These are phyloP conservation scores for Oryza nivara DNA, from an alignment of 176 grass and related monocot species.

Conservation along the genomic window DNA sequence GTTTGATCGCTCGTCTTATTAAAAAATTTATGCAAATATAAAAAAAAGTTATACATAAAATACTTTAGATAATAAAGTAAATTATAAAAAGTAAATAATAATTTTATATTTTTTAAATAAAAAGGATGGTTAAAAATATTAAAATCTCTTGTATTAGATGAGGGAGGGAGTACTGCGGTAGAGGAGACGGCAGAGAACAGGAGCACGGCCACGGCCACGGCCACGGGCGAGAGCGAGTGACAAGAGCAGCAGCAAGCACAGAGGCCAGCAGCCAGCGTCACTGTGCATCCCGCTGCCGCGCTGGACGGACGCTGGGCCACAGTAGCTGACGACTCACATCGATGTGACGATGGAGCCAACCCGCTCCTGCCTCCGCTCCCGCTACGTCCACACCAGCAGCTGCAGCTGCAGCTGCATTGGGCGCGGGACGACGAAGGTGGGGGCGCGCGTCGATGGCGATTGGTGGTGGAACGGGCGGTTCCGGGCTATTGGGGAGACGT, in stretches of 20 bases:
- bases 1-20: too few species aligned
- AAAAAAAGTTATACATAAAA: too few species aligned
- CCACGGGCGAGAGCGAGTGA: neutral
- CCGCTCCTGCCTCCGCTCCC: too few species aligned
- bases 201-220: neutral
- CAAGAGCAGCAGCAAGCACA: slow-evolving; percentile 17
- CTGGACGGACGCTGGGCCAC: neutral
- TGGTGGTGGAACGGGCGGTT: neutral
- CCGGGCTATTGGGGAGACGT: neutral
- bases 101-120: too few species aligned
- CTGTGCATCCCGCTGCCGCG: neutral
- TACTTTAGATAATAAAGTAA: too few species aligned
- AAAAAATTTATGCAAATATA: too few species aligned
- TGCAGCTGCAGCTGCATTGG: too few species aligned
- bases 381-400: slow-evolving; percentile 10
- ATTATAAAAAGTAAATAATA: too few species aligned
- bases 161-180: too few species aligned
- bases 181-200: neutral
- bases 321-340: slow-evolving; percentile 3
- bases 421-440: too few species aligned
- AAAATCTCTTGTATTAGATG: too few species aligned
- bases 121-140: too few species aligned
- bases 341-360: neutral
- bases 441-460: neutral
- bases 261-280: neutral